phyloP scores from a whole-genome alignment of 2,329 filamentous ascomycete species.

The Pseudogymnoascus sp. region DNA sequence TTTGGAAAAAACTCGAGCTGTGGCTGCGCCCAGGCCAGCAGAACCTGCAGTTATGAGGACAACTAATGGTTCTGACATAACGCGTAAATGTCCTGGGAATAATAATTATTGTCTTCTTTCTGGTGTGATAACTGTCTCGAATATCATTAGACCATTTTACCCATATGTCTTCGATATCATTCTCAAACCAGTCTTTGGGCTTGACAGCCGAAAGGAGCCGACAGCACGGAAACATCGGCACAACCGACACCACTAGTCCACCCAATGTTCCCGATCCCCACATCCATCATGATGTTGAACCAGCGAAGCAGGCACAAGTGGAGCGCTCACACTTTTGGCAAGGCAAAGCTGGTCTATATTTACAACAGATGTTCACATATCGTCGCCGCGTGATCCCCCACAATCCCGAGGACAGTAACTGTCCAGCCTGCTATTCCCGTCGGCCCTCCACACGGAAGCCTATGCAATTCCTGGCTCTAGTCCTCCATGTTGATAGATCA shows the following conservation, averaged over 20 bases:
- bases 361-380: not conserved
- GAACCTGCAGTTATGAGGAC: slow-evolving; percentile 43
- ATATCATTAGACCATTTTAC: not conserved
- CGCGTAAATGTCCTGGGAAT: not conserved
- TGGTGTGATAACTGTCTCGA: not conserved
- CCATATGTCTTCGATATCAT: not conserved
- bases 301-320: too few species aligned
- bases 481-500: not conserved
- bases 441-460: not conserved
- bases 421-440: not conserved
- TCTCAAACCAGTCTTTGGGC: not conserved
- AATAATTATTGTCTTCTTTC: not conserved
- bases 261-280: not conserved
- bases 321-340: too few species aligned
- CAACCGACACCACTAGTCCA: not conserved
- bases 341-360: too few species aligned
- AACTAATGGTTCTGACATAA: slow-evolving; percentile 18
- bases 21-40: slow-evolving; percentile 62
- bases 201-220: not conserved
- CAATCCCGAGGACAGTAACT: not conserved
- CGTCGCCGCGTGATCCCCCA: not conserved
- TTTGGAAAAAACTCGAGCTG: slow-evolving; percentile 57
- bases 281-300: not conserved
- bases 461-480: not conserved
- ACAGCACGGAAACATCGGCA: not conserved